Evolutionary conservation across 345 rosid genomes (phyloP), one percentile per base, ranked within the genome.

Genomic region (Microthlaspi erraticum): DNA sequence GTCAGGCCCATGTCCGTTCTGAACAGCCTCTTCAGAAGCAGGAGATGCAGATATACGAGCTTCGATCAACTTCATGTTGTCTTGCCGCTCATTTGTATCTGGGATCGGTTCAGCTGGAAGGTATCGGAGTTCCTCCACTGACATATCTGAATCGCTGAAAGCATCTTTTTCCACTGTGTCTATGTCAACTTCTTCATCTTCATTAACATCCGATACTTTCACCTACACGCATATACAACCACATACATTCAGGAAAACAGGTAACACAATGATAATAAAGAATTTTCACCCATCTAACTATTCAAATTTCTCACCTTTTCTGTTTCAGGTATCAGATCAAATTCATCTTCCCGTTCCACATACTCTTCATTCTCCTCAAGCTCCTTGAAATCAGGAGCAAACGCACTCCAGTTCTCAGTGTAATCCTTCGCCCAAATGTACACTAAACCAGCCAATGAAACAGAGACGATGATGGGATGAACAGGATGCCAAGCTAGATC

Each of bases 401-500:
- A 95, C 34, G 99, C 98, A 72, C 99, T 95, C 99, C 98, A 95
- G 56, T 95, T 95, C 81, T 95, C 99, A 2, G 96, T 90, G 72
- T 95, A 88, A 62, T 95, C 99, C 80, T 95, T 95, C 34, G 98
- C 99, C 99, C 99, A 95, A 31, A 95, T 85, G 81, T 95, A 95
- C 66, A 92, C 96, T 78, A 90, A 66, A 61, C 99, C 99, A 11
- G 92, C 85, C 78, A 88, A 77, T 60, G 99, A 95, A 61, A 95
- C 97, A 57, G 98, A 95, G 19, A 92, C 87, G 16, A 95, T 86
- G 64, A 92, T 78, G 2, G 99, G 99, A 81, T 90, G 97, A 61
- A 95, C 91, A 70, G 99, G 99, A 83, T 95, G 99, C 99, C 98
- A 95, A 23, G 92, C 90, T 77, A 95, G 84, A 84, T 95, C 99